phyloP scores from a whole-genome alignment of 805 yeast species.

The Candida caryicola region DNA sequence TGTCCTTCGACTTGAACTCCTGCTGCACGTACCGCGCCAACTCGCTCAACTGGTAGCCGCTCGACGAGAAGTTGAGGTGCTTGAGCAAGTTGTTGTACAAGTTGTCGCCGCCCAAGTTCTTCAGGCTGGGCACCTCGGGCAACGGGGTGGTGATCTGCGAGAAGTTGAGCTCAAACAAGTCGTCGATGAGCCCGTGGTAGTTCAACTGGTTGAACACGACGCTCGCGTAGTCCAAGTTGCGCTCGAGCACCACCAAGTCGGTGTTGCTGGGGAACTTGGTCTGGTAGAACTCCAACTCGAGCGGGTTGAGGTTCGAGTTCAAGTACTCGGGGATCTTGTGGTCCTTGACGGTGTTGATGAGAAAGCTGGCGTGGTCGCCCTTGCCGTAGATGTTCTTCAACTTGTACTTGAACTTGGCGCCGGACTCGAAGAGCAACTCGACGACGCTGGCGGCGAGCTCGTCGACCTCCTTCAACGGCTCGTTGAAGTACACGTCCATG shows the following conservation, averaged over 20 bases:
- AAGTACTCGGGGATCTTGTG: slow-evolving; percentile 34
- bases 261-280: slow-evolving; percentile 46
- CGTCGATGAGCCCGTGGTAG: slow-evolving; percentile 80
- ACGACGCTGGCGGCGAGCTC: slow-evolving; percentile 50
- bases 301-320: slow-evolving; percentile 31
- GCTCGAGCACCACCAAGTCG: slow-evolving; percentile 75
- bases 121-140: slow-evolving; percentile 56
- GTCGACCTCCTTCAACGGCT: slow-evolving; percentile 46
- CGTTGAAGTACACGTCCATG: slow-evolving; percentile 41
- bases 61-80: slow-evolving; percentile 71
- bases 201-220: slow-evolving; percentile 74
- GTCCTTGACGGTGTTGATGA: slow-evolving; percentile 42
- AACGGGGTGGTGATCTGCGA: slow-evolving; percentile 2
- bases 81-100: slow-evolving; percentile 48
- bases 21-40: slow-evolving; percentile 69
- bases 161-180: slow-evolving; percentile 51
- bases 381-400: slow-evolving; percentile 56
- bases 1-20: slow-evolving; percentile 56
- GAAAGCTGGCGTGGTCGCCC: slow-evolving; percentile 54
- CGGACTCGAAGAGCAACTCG: slow-evolving; percentile 39
- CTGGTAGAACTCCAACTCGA: slow-evolving; percentile 37
- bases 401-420: slow-evolving; percentile 26
- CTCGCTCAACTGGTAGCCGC: slow-evolving; percentile 69
- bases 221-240: slow-evolving; percentile 71
- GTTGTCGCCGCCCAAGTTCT: slow-evolving; percentile 50